Evolutionary conservation across 176 grass and related monocot species (phyloP).

Genomic region (Zoysia japonica): DNA sequence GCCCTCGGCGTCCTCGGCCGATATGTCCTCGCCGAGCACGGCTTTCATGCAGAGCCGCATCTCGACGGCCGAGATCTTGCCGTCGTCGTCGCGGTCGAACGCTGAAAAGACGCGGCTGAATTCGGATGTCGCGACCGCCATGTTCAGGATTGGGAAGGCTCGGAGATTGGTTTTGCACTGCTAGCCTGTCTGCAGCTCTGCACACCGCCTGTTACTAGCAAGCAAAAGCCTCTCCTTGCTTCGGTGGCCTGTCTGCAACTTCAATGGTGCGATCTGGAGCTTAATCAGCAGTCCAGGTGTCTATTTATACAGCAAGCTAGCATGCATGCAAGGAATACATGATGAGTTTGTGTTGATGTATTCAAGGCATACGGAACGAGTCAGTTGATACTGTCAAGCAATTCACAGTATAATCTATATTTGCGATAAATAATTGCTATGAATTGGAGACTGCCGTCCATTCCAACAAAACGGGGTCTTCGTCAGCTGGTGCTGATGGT

Average conservation of each 20-base stretch:
- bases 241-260: not conserved
- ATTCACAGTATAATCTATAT: not conserved
- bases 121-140: not conserved
- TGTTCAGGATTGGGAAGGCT: not conserved
- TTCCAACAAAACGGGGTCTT: not conserved
- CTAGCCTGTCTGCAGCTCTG: not conserved
- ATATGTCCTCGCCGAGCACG: slow-evolving; percentile 26
- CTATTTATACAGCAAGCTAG: not conserved
- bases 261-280: not conserved
- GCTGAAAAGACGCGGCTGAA: slow-evolving; percentile 30
- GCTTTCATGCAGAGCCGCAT: slow-evolving; percentile 28
- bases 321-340: not conserved
- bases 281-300: not conserved
- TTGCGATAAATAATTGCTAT: not conserved
- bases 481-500: not conserved
- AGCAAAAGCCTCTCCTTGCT: not conserved
- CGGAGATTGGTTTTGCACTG: not conserved
- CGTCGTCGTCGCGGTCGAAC: slow-evolving; percentile 21
- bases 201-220: not conserved
- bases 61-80: slow-evolving; percentile 30
- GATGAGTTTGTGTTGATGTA: not conserved
- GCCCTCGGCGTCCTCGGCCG: not conserved
- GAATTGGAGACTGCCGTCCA: not conserved
- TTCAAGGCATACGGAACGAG: slow-evolving; percentile 23
- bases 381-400: slow-evolving; percentile 1